Evolutionary conservation across 495 filamentous ascomycete genomes (phyloP).

Genomic region (Zalerion maritima): DNA sequence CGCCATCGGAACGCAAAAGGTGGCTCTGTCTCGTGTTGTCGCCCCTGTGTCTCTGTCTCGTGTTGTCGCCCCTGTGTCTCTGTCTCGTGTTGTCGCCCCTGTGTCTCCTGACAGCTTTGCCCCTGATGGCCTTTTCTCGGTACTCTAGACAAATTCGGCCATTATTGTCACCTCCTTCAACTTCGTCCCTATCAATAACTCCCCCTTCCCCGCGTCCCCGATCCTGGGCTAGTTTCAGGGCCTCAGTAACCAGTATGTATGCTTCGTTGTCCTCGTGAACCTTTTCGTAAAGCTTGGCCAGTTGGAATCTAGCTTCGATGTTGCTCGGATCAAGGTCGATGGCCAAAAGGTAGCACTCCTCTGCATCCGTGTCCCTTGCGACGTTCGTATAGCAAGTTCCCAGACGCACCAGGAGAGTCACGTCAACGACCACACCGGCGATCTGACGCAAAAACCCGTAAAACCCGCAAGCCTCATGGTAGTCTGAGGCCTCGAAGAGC

Average conservation of each 20-base stretch:
- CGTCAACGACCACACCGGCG: conserved; percentile 41
- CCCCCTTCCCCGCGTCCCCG: conserved; percentile 27
- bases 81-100: neutral
- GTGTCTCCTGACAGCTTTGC: conserved; percentile 1
- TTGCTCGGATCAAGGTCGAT: conserved; percentile 52
- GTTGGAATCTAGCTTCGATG: conserved; percentile 55
- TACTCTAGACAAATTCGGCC: neutral
- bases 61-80: neutral
- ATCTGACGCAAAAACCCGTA: conserved; percentile 50
- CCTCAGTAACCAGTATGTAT: conserved; percentile 56
- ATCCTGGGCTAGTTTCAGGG: conserved; percentile 41
- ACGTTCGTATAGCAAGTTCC: conserved; percentile 55
- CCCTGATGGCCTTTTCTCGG: conserved; percentile 4
- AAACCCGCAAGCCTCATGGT: conserved; percentile 55
- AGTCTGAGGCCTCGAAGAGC: conserved; percentile 40
- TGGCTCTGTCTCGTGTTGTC: neutral
- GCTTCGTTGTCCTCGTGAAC: conserved; percentile 55
- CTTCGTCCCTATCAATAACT: conserved; percentile 19
- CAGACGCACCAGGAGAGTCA: conserved; percentile 51
- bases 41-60: neutral
- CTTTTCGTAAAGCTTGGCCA: conserved; percentile 70
- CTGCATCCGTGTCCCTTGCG: conserved; percentile 50
- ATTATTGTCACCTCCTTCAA: conserved; percentile 7
- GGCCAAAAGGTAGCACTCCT: conserved; percentile 57
- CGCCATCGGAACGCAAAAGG: no score